Conservation (phyloP, 768 basidiomycete genomes). For the Boletus vermiculosoides region DNA sequence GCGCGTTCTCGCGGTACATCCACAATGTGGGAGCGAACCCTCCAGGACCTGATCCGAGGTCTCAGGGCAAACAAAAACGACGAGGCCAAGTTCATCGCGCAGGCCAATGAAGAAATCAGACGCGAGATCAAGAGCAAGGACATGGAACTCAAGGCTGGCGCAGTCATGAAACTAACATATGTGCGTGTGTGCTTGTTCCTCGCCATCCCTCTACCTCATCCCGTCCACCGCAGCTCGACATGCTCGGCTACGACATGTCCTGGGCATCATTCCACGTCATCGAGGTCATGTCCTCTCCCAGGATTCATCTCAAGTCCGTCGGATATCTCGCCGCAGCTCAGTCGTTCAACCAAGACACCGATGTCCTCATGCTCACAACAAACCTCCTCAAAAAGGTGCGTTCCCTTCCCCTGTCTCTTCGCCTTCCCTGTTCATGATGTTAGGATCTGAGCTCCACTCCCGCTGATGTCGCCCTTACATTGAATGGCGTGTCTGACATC, state of each 20-base stretch:
- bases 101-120: slow-evolving; percentile 92
- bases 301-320: slow-evolving; percentile 89
- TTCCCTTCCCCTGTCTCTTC: neutral
- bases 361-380: slow-evolving; percentile 96
- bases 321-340: slow-evolving; percentile 93
- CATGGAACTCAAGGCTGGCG: slow-evolving; percentile 95
- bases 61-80: slow-evolving; percentile 94
- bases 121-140: slow-evolving; percentile 90
- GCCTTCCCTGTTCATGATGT: slow-evolving; percentile 10
- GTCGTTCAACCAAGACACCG: slow-evolving; percentile 92
- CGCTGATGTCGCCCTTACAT: slow-evolving; percentile 68
- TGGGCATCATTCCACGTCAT: slow-evolving; percentile 98
- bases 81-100: slow-evolving; percentile 87
- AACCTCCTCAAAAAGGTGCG: slow-evolving; percentile 92
- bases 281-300: slow-evolving; percentile 95
- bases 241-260: slow-evolving; percentile 92
- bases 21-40: slow-evolving; percentile 92
- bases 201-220: slow-evolving; percentile 6
- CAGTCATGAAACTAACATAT: slow-evolving; percentile 94
- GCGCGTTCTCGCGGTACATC: neutral
- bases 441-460: slow-evolving; percentile 82
- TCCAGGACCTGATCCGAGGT: slow-evolving; percentile 94
- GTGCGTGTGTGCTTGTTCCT: slow-evolving; percentile 49
- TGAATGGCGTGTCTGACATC: slow-evolving; percentile 83
- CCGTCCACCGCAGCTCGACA: slow-evolving; percentile 70